Base-by-base conservation (phyloP, 345 rosid genomes). In the Mercurialis annua region DNA sequence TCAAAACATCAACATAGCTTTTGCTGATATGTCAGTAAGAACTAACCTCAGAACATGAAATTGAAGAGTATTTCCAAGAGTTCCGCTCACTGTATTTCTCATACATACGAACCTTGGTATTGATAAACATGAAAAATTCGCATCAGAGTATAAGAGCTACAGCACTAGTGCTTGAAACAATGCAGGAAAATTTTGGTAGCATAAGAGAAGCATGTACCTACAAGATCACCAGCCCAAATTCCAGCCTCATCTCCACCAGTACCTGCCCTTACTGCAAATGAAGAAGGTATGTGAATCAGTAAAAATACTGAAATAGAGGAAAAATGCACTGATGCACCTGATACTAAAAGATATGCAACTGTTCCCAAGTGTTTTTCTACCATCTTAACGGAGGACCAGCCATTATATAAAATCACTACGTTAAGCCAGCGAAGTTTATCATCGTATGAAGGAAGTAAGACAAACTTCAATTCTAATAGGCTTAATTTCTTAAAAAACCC, bases 241-340 rank as follows among this genome's bases (percentile, higher is more conserved):
- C 95, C 99, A 84, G 99, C 99, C 79, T 94, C 97, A 84, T 94
- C 99, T 43, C 99, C 99, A 62, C 99, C 99, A 66, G 99, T 86
- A 75, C 99, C 97, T 66, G 97, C 99, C 83, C 99, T 89, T 54
- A 90, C 98, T 93, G 88, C 65, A 72, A 51, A 82, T 66, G 34
- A 59, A 50, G 58, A 62, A 63, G 15, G 53, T 31, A 67, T 67
- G 44, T 27, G 43, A 42, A 53, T 68, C 31, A 44, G 67, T 59
- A 38, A 34, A 64, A 62, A 63, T 59, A 66, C 29, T 38, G 33
- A 49, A 50, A 42, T 24, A 47, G 27, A 1, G 38, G 40, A 30
- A 21, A 53, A 59, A n/a, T n/a, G n/a, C n/a, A n/a, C n/a, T n/a
- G n/a, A 50, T 29, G 26, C 31, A 43, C 58, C 60, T 40, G 61